Base-by-base conservation (phyloP, 371 early-diverging fungal species). In the Mortierella sp. region DNA sequence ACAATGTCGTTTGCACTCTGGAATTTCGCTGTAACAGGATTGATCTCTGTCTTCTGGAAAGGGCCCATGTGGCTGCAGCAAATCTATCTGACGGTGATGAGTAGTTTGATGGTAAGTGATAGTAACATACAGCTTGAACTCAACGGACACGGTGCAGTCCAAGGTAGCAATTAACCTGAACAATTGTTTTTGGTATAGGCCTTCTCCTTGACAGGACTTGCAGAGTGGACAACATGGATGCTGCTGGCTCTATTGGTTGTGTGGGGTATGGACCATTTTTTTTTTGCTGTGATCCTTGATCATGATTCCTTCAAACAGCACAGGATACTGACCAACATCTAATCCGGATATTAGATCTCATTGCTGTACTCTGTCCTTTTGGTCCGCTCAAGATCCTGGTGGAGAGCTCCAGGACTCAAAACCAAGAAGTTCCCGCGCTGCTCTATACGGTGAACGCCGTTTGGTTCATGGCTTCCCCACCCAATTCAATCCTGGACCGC, bases 351-450 rank as follows among this genome's bases (percentile, higher is more conserved):
- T 7, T 72, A 92, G 93, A 95, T 81, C 80, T 95, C 57, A 87
- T 95, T 64, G 95, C 95, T 2, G 95, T 95, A 8, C 82, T 95
- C 0, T 93, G 93, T 74, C 95, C 95, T 4, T 94, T 89, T 84
- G 95, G 95, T n/a, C 95, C 95, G 7, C 84, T 95, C 23, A 86
- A 91, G n/a, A 80, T 93, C 27, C 72, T 95, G 9, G 86, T 95
- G 54, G 93, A 95, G 76, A 89, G 89, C 50, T 88, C 93, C 9
- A 83, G 87, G 64, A 81, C 64, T 19, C 85, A 93, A 42, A 85
- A 93, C 59, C 85, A 87, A 27, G 91, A 91, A 69, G 89, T 95
- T 0, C 95, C 95, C 16, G 95, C 93, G 1, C 71, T 95, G 54
- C 71, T 95, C 9, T 95, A 95, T 62, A 85, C 89, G 13, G 89